Base-by-base conservation (phyloP, 768 basidiomycete genomes). In the Hygrophorus pudorinus region DNA sequence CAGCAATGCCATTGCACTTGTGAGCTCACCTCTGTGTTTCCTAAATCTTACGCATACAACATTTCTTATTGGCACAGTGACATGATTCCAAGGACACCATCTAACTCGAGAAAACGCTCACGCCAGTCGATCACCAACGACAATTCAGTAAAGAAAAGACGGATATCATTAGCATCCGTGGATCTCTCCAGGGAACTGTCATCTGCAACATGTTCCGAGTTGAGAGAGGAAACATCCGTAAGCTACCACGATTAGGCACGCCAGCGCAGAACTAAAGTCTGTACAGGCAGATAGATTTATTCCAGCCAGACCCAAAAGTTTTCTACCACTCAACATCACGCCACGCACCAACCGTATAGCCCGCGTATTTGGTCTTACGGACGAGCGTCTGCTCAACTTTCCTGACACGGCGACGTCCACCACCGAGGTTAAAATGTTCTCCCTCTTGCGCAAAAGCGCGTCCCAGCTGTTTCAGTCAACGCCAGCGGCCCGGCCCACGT, bases 301-400 rank as follows among this genome's bases (percentile, higher is more conserved):
- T 30, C 62, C 80, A 1, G 61, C 64, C 4, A 70, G 76, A 12
- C 73, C 75, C 5, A 71, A 73, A 35, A 58, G 59, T 5, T 58
- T 67, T 8, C 53, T 79, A 6, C 79, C 81, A 3, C 70, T 83
- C 37, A 71, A 76, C 44, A 70, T 65, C 29, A 82, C 79, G 1
- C 81, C 81, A 10, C 75, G 81, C 13, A 79, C 81, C n/a, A 74
- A 71, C 43, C 73, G 81, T 16, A 78, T 82, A 36, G 75, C 78
- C 51, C 73, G 73, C 50, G 63, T 73, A 18, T 78, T 81, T 35
- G 81, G 80, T 6, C 66, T 82, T 30, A 51, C 72, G 6, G 74
- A 75, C 50, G 75, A 76, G 47, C 69, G 71, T 14, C 55, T 82
- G 24, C 61, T 82, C 43, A 73, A 65, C 38, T 81, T 68, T 56